Conservation (phyloP, 1,284 basidiomycete genomes). For the Peniophora sp. region DNA sequence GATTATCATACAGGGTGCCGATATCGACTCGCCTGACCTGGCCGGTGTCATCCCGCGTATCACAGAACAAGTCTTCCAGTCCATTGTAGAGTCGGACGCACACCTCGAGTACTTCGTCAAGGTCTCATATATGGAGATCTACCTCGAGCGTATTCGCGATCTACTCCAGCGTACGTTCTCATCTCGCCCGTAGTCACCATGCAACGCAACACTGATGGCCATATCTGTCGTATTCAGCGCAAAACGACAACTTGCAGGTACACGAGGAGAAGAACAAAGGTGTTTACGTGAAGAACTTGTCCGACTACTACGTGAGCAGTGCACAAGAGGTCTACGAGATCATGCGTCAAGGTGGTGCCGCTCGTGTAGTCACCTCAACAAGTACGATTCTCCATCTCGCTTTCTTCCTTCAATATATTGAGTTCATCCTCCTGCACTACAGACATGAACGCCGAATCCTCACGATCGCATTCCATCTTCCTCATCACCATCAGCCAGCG, state of each 20-base stretch:
- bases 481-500: conserved; percentile 95
- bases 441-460: conserved; percentile 99
- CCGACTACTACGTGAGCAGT: conserved; percentile 96
- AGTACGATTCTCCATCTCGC: conserved; percentile 49
- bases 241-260: conserved; percentile 97
- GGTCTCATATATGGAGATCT: conserved; percentile 99
- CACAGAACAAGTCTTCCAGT: conserved; percentile 98
- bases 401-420: conserved; percentile 1
- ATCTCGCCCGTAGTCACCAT: neutral
- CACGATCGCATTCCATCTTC: conserved; percentile 98
- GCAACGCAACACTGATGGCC: no score
- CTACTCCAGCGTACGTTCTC: conserved; percentile 80
- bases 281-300: conserved; percentile 96
- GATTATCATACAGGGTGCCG: conserved; percentile 64
- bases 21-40: conserved; percentile 87
- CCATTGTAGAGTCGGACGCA: conserved; percentile 91
- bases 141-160: conserved; percentile 95
- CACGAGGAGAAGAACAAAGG: conserved; percentile 98
- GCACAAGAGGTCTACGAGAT: conserved; percentile 98
- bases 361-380: conserved; percentile 91
- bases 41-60: conserved; percentile 98
- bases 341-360: conserved; percentile 92
- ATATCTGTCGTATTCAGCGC: conserved; percentile 47
- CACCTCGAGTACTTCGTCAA: conserved; percentile 98
- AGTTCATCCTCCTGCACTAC: conserved; percentile 3